phyloP scores from a whole-genome alignment of 768 basidiomycete genomes.

The Podaxis sp. region DNA sequence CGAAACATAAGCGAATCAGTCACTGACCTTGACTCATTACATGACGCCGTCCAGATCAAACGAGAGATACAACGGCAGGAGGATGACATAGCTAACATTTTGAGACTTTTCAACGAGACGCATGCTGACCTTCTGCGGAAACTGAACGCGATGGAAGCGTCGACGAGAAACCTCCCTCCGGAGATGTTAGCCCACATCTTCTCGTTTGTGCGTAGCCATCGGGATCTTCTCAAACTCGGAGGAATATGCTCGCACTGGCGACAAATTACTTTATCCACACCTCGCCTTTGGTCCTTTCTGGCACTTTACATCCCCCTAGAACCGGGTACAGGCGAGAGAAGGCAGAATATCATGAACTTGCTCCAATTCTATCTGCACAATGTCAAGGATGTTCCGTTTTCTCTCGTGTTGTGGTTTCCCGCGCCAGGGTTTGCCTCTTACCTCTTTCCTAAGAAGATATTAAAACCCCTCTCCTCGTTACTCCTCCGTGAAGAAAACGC shows the following conservation, averaged over 20 bases:
- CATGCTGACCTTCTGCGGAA: neutral
- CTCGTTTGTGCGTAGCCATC: too few relatives aligned
- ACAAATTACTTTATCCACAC: neutral
- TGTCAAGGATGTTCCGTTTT: neutral
- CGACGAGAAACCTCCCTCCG: constrained; percentile 11
- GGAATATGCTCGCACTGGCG: neutral
- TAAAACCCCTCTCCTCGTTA: neutral
- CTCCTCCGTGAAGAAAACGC: neutral
- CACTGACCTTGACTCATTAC: neutral
- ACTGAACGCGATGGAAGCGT: neutral
- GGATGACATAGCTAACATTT: neutral
- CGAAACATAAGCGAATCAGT: neutral
- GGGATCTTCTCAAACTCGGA: neutral
- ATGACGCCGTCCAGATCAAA: neutral
- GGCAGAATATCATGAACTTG: neutral
- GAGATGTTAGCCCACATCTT: neutral
- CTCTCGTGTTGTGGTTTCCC: neutral
- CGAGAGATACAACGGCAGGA: neutral
- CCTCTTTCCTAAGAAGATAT: neutral
- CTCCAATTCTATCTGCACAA: neutral
- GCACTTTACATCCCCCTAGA: neutral
- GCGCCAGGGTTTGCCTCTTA: neutral
- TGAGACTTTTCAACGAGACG: neutral
- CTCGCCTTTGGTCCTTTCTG: neutral
- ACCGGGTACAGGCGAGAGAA: too few relatives aligned